Percentiles rank a stretch among this genome's conserved stretches.
These are phyloP conservation scores for Aegilops sharonensis DNA, from an alignment of 176 grass and related monocot species.

Conservation along the genomic window DNA sequence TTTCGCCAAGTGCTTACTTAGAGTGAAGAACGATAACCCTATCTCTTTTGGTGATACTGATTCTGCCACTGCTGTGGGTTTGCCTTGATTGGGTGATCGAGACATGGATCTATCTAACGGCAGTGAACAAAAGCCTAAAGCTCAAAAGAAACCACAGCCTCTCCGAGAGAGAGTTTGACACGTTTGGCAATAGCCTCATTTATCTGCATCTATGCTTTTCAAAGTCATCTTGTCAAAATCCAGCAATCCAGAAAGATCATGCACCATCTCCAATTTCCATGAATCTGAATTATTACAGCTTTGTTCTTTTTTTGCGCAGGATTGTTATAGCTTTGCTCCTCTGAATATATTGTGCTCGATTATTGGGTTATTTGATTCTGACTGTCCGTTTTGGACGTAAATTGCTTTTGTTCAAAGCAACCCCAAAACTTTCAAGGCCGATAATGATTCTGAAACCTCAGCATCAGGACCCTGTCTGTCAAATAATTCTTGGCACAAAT, in stretches of 20 bases:
- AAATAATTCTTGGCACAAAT: background rate
- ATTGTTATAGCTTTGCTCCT: background rate
- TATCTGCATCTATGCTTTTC: background rate
- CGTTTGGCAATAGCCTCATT: background rate
- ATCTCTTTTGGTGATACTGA: constrained; percentile 5
- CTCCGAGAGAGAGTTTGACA: background rate
- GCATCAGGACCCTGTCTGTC: background rate
- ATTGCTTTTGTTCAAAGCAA: background rate
- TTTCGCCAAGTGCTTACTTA: background rate
- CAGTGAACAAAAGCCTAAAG: background rate
- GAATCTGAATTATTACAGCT: background rate
- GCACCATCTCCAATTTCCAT: background rate
- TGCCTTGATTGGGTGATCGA: constrained; percentile 27
- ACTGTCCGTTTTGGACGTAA: background rate
- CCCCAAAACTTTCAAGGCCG: background rate
- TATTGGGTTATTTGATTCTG: background rate
- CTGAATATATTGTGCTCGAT: background rate
- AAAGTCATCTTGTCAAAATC: background rate
- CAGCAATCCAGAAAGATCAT: background rate
- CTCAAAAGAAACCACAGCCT: background rate
- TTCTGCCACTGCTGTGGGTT: background rate
- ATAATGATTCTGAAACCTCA: background rate
- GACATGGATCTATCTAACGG: background rate
- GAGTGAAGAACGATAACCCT: background rate
- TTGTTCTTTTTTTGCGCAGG: too few relatives aligned